These are phyloP conservation scores for Micromonas pusilla DNA, from an alignment of 139 green algal species.

Conservation along the genomic window DNA sequence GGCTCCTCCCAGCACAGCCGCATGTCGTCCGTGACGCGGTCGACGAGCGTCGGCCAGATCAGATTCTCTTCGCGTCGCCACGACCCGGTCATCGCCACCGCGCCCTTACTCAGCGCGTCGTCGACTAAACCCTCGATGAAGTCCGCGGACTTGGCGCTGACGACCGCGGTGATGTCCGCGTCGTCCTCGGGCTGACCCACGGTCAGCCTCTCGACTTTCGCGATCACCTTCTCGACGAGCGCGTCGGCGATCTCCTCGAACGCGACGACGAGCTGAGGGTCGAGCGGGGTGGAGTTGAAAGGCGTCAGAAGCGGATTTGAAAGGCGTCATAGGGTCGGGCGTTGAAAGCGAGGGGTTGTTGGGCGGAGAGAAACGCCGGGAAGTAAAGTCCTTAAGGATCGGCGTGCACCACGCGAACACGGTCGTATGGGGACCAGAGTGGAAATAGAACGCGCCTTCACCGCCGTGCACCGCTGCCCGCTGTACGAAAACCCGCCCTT, in stretches of 20 bases:
- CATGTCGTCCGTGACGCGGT: slow-evolving; percentile 84
- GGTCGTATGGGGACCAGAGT: too few species aligned
- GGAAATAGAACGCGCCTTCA: too few species aligned
- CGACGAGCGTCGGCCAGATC: slow-evolving; percentile 83
- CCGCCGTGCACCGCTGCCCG: slow-evolving; percentile 86
- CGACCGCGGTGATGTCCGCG: slow-evolving; percentile 77
- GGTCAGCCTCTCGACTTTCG: slow-evolving; percentile 53
- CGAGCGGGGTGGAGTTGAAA: too few species aligned
- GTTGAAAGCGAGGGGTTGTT: too few species aligned
- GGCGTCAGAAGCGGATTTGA: too few species aligned
- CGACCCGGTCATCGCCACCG: slow-evolving; percentile 25
- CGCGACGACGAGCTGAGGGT: slow-evolving; percentile 70
- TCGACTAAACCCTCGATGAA: slow-evolving; percentile 84
- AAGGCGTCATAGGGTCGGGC: too few species aligned
- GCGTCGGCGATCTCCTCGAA: slow-evolving; percentile 65
- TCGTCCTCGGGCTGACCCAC: slow-evolving; percentile 84
- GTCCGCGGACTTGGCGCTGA: slow-evolving; percentile 72
- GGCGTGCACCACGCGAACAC: too few species aligned
- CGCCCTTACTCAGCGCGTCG: slow-evolving; percentile 47
- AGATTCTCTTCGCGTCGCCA: slow-evolving; percentile 85
- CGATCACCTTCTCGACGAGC: slow-evolving; percentile 58
- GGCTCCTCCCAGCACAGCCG: slow-evolving; percentile 90
- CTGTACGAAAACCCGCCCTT: slow-evolving; percentile 88
- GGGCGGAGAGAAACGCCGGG: too few species aligned
- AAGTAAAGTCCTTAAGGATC: too few species aligned